phyloP scores from a whole-genome alignment of 2,329 filamentous ascomycete genomes.

The Trichoderma atroviride region DNA sequence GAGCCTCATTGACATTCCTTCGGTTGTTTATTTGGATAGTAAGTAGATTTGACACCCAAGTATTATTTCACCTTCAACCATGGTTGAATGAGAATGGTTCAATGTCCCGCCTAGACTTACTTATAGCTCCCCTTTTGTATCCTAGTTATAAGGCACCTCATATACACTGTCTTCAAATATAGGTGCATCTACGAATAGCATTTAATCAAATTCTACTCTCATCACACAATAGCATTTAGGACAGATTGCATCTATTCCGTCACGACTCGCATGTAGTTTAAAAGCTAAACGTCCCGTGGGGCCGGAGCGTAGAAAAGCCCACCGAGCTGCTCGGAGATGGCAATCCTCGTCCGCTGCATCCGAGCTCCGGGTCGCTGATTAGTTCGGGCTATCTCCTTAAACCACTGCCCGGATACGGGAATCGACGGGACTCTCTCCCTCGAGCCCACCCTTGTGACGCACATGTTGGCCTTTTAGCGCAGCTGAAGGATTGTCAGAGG shows the following conservation, averaged over 20 bases:
- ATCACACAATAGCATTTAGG: background rate
- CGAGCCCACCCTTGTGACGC: constrained; percentile 2
- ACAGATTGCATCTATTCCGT: background rate
- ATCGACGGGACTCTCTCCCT: constrained; percentile 10
- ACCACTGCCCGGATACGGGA: constrained; percentile 1
- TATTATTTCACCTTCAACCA: too few relatives aligned
- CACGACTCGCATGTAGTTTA: background rate
- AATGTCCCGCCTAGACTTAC: too few relatives aligned
- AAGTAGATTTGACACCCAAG: too few relatives aligned
- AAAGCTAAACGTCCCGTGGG: background rate
- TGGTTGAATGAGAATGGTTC: too few relatives aligned
- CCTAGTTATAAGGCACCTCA: too few relatives aligned
- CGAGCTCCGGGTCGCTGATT: constrained; percentile 2
- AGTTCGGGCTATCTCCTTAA: background rate
- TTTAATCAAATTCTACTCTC: background rate
- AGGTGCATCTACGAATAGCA: too few relatives aligned
- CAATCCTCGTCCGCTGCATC: constrained; percentile 13
- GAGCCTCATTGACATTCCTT: background rate
- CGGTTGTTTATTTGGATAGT: too few relatives aligned
- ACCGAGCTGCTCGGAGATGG: constrained; percentile 19
- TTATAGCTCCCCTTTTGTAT: too few relatives aligned
- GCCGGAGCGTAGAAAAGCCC: constrained; percentile 2
- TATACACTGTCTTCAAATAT: too few relatives aligned
- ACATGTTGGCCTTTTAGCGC: background rate
- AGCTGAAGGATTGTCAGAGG: constrained; percentile 4